phyloP scores from a whole-genome alignment of 345 rosid species.

The Hibiscus mutabilis region DNA sequence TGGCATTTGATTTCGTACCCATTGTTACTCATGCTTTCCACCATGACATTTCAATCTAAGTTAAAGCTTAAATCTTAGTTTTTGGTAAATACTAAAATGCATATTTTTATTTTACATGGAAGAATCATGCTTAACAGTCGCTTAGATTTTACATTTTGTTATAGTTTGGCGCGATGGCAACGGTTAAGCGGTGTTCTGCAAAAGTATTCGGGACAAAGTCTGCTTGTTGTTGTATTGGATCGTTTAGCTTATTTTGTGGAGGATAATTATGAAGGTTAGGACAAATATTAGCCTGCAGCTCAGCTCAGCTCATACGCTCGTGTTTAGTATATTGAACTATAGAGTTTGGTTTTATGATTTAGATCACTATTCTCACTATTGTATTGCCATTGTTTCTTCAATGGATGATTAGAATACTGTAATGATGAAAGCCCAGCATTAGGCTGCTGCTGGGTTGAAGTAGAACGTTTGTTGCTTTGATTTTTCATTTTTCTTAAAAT shows the following conservation, averaged over 20 bases:
- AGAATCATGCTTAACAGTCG: neutral
- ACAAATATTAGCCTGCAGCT: conserved; percentile 28
- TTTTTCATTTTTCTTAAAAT: neutral
- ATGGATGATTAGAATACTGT: conserved; percentile 60
- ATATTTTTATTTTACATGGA: neutral
- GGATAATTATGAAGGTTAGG: neutral
- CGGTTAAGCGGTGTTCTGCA: neutral
- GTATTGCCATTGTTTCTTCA: conserved; percentile 35
- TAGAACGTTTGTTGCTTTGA: neutral
- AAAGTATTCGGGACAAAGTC: neutral
- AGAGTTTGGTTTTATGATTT: conserved; percentile 23
- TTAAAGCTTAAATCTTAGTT: neutral
- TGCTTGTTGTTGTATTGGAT: neutral
- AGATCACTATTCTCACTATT: neutral
- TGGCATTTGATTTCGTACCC: neutral
- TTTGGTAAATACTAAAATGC: neutral
- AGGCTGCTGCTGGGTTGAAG: neutral
- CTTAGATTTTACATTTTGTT: neutral
- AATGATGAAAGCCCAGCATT: neutral
- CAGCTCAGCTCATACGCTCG: conserved; percentile 64
- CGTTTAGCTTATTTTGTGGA: neutral
- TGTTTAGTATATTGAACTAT: conserved; percentile 71
- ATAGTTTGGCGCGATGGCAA: neutral
- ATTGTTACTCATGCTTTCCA: neutral
- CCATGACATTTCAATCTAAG: too few relatives aligned